A percentile compares a stretch with the other conserved stretches of the same genome.
Evolutionary conservation across 2,329 filamentous ascomycete species (phyloP).

Genomic region (Gremmenia infestans): DNA sequence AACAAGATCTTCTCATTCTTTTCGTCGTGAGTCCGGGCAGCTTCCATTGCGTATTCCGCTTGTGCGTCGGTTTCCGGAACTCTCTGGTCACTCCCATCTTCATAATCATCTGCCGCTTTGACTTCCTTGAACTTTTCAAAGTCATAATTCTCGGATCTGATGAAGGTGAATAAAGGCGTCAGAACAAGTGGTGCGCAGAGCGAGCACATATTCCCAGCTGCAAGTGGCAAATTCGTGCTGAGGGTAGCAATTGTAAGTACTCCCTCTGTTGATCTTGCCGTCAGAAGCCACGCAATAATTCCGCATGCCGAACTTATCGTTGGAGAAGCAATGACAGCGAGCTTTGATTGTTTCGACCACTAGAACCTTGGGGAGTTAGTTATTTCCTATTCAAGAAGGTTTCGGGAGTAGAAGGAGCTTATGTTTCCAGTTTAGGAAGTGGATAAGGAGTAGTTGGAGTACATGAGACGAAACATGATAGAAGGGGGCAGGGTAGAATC

Average conservation of each 20-base stretch:
- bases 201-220: constrained; percentile 23
- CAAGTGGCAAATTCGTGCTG: constrained; percentile 18
- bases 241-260: constrained; percentile 28
- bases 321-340: constrained; percentile 22
- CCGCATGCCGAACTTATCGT: constrained; percentile 18
- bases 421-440: too few species aligned
- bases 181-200: constrained; percentile 16
- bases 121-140: constrained; percentile 19
- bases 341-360: constrained; percentile 27
- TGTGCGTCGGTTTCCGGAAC: not conserved
- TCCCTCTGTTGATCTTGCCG: constrained; percentile 31
- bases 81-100: constrained; percentile 4
- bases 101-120: constrained; percentile 9
- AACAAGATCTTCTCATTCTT: constrained; percentile 13
- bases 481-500: too few species aligned
- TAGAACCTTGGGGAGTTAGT: too few species aligned
- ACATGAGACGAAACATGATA: too few species aligned
- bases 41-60: constrained; percentile 1
- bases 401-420: too few species aligned
- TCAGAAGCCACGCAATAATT: constrained; percentile 32
- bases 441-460: too few species aligned
- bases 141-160: constrained; percentile 23
- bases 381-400: too few species aligned
- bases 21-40: constrained; percentile 5
- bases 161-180: constrained; percentile 23